Evolutionary conservation across 768 basidiomycete genomes (phyloP), one percentile per base, ranked within the genome.

Genomic region (Kockovaella imperatae): DNA sequence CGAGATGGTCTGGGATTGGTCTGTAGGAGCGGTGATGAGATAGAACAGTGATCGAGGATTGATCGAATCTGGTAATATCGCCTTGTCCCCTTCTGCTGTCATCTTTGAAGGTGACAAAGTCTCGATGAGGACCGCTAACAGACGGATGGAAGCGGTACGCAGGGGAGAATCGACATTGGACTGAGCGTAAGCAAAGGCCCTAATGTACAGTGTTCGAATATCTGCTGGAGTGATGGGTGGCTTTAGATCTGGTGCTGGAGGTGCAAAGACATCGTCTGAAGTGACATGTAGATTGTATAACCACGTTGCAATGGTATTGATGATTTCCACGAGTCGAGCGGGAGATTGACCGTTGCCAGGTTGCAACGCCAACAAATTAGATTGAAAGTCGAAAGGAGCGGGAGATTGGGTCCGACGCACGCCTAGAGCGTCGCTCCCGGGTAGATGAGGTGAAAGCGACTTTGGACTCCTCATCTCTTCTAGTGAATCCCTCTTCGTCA

Each of bases 71-170:
- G 56, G 60, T 30, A 57, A 21, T 0, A 26, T 5, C 0, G 26
- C 35, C 7, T 20, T 26, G 3, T 35, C 17, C 6, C 30, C 25
- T 6, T 51, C 47, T n/a, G 43, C 39, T 5, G 40, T 20, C 20
- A 40, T 44, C 14, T 35, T 42, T 14, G 49, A 42, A 11, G 64
- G 64, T 2, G 57, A 56, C 7, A 42, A 54, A 17, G 51, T 45
- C 10, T 49, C 47, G 17, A 66, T 48, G 13, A 66, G 45, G 17
- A 58, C 61, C 0, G 58, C 57, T 14, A 66, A 49, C 4, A 66
- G 52, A 18, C 64, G 48, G n/a, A 62, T 55, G 8, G 60, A 53
- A 13, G 60, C 52, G 31, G 31, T 32, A n/a, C 64, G 45, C 7
- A 62, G 47, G 10, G 48, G 26, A 11, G 42, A 23, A 1, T 56